phyloP scores from a whole-genome alignment of 306 rosid species.

The Vigna hirtella region DNA sequence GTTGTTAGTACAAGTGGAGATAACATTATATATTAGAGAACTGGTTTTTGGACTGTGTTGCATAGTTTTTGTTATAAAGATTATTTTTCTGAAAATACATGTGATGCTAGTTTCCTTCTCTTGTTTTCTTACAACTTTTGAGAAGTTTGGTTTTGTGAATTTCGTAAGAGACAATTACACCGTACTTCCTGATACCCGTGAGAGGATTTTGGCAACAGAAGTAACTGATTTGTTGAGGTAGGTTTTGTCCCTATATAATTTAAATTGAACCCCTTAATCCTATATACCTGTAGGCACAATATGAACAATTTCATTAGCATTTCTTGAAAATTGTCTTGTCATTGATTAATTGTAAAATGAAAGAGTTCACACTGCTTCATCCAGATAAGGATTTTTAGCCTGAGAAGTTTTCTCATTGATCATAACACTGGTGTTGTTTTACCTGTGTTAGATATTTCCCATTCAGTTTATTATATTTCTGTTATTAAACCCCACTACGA shows the following conservation, averaged over 20 bases:
- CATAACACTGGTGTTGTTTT: slow-evolving; percentile 20
- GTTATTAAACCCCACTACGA: too few species aligned
- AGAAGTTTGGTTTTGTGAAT: slow-evolving; percentile 95
- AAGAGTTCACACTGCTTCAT: neutral
- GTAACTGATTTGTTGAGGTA: slow-evolving; percentile 89
- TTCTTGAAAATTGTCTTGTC: neutral
- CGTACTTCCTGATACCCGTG: slow-evolving; percentile 86
- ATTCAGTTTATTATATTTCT: too few species aligned
- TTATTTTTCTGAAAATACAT: neutral
- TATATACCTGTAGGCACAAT: neutral
- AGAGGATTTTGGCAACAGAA: slow-evolving; percentile 92
- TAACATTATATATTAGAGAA: neutral
- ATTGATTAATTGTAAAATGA: neutral
- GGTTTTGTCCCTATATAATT: neutral
- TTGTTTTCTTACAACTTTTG: slow-evolving; percentile 20
- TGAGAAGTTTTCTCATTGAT: slow-evolving; percentile 6
- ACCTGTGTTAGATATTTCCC: neutral
- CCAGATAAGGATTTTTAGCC: neutral
- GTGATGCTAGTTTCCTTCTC: neutral
- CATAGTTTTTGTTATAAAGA: neutral
- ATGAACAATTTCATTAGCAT: slow-evolving; percentile 17
- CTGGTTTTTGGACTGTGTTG: neutral
- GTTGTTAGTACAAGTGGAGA: neutral
- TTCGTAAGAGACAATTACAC: slow-evolving; percentile 86
- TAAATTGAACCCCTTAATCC: slow-evolving; percentile 11